Conservation (phyloP, 345 rosid genomes). For the Citrus unshiu region DNA sequence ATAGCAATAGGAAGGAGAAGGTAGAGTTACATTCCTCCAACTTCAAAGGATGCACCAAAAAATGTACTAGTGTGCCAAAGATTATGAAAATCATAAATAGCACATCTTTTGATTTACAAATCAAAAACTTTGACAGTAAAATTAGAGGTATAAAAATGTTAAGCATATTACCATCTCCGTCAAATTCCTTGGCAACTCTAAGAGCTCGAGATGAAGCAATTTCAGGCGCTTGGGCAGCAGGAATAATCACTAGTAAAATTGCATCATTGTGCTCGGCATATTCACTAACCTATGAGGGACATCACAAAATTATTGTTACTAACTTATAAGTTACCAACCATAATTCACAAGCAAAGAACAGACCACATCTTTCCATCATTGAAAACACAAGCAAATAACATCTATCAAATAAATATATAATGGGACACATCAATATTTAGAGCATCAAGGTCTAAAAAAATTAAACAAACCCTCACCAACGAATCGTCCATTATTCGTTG, state of each 20-base stretch:
- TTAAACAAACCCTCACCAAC: slow-evolving; percentile 45
- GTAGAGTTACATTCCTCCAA: not conserved
- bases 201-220: slow-evolving; percentile 87
- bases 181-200: slow-evolving; percentile 84
- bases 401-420: not conserved
- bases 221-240: slow-evolving; percentile 90
- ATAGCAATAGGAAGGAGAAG: not conserved
- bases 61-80: not conserved
- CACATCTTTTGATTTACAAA: not conserved
- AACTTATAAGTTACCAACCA: not conserved
- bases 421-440: not conserved
- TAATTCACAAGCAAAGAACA: not conserved
- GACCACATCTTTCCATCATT: not conserved
- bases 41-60: not conserved
- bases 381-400: slow-evolving; percentile 4
- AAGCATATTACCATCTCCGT: slow-evolving; percentile 62
- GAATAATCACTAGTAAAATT: slow-evolving; percentile 76
- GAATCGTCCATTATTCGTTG: slow-evolving; percentile 89
- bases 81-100: not conserved
- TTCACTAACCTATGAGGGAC: slow-evolving; percentile 55
- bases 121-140: not conserved
- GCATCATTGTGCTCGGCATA: slow-evolving; percentile 87
- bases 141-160: not conserved
- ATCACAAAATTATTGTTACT: slow-evolving; percentile 8
- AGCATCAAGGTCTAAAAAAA: slow-evolving; percentile 8